A percentile compares a stretch with the other conserved stretches of the same genome.
Evolutionary conservation across 805 yeast species (phyloP).

Genomic region (Yamadazyma paraphyllophila): DNA sequence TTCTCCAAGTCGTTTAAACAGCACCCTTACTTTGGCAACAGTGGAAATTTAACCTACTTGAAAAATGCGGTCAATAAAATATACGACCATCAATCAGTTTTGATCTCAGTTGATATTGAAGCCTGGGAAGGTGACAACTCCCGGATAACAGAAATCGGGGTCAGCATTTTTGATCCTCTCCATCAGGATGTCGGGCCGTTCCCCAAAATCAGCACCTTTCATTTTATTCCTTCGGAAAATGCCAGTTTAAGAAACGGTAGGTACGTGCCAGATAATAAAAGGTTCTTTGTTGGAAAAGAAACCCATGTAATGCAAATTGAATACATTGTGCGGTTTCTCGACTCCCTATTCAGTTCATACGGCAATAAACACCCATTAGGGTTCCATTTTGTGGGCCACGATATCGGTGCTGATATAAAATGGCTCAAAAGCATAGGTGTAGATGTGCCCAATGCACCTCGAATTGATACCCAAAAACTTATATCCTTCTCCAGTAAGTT

Average conservation of each 20-base stretch:
- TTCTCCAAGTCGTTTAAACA: slow-evolving; percentile 5
- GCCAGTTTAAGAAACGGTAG: slow-evolving; percentile 45
- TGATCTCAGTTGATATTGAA: slow-evolving; percentile 56
- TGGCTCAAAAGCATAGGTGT: slow-evolving; percentile 51
- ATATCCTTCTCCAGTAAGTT: slow-evolving; percentile 8
- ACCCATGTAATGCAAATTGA: slow-evolving; percentile 39
- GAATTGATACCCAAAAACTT: slow-evolving; percentile 45
- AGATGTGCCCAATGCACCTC: slow-evolving; percentile 34
- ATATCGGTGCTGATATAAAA: slow-evolving; percentile 52
- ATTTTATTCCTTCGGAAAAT: slow-evolving; percentile 46
- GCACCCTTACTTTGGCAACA: slow-evolving; percentile 11
- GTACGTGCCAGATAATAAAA: slow-evolving; percentile 54
- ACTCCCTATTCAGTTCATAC: slow-evolving; percentile 44
- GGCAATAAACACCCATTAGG: slow-evolving; percentile 18
- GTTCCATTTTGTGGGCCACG: slow-evolving; percentile 55
- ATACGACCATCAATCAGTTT: slow-evolving; percentile 23
- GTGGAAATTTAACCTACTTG: slow-evolving; percentile 4
- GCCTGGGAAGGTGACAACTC: slow-evolving; percentile 48
- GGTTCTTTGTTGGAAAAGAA: slow-evolving; percentile 50
- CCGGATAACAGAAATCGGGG: slow-evolving; percentile 55
- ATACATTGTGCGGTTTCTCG: slow-evolving; percentile 39
- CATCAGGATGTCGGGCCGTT: slow-evolving; percentile 35
- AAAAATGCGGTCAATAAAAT: slow-evolving; percentile 14
- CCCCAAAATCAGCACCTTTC: slow-evolving; percentile 41
- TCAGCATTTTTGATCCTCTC: slow-evolving; percentile 55